Conservation (phyloP, 2,329 filamentous ascomycete genomes). For the Neonectria punicea region DNA sequence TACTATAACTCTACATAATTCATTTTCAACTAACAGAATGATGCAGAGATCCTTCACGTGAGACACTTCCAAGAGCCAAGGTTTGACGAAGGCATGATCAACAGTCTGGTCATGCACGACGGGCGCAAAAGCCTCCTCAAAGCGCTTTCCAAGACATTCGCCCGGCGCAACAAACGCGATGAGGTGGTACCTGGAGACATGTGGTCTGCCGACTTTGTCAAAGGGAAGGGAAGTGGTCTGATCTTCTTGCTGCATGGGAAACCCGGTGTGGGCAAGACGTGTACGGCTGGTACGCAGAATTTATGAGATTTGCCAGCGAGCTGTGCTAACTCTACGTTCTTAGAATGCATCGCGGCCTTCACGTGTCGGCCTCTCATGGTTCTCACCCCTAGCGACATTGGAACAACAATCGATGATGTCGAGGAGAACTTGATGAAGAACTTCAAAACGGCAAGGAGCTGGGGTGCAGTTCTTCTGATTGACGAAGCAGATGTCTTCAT, state of each 20-base stretch:
- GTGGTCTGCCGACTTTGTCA: conserved; percentile 40
- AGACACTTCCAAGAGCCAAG: conserved; percentile 34
- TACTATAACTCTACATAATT: no score
- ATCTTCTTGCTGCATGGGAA: conserved; percentile 39
- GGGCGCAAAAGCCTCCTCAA: background rate
- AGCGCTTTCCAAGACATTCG: conserved; percentile 37
- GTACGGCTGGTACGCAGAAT: conserved; percentile 41
- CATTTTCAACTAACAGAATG: no score
- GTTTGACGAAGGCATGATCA: conserved; percentile 44
- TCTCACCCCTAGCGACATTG: no score
- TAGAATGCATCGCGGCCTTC: conserved; percentile 49
- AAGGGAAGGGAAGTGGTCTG: conserved; percentile 38
- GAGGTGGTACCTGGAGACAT: conserved; percentile 16
- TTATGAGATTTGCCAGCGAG: background rate
- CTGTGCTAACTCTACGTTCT: background rate
- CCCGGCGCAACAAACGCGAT: conserved; percentile 31
- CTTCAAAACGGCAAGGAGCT: no score
- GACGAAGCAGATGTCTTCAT: no score
- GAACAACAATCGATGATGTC: no score
- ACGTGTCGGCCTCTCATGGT: conserved; percentile 33
- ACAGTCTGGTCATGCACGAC: conserved; percentile 45
- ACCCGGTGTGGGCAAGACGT: conserved; percentile 43
- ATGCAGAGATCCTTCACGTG: no score
- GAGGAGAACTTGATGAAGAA: no score
- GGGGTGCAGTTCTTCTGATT: no score